These are phyloP conservation scores for Auriscalpium vulgare DNA, from an alignment of 768 basidiomycete species.

Conservation along the genomic window DNA sequence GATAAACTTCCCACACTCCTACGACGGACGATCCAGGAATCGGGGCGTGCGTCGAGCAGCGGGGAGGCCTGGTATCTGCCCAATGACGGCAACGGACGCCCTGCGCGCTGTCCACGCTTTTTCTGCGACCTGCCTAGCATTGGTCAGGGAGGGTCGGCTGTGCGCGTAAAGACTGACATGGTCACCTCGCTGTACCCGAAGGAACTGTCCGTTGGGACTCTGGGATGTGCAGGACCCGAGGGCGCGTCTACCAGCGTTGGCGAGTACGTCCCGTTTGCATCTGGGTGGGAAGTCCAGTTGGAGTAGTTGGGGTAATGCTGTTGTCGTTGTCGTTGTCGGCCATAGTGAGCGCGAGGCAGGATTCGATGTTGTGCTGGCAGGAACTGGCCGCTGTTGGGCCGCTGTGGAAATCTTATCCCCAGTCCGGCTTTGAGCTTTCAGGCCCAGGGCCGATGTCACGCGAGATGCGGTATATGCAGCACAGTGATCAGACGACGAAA, in stretches of 20 bases:
- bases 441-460: too few species aligned
- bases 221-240: conserved; percentile 27
- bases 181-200: conserved; percentile 77
- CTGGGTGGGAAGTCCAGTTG: too few species aligned
- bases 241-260: not conserved
- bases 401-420: too few species aligned
- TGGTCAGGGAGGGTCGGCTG: not conserved
- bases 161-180: conserved; percentile 42
- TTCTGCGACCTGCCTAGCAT: conserved; percentile 53
- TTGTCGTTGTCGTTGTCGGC: too few species aligned
- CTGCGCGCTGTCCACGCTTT: conserved; percentile 63
- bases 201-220: conserved; percentile 63
- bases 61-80: conserved; percentile 18
- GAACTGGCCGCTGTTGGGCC: too few species aligned
- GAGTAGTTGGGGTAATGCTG: too few species aligned
- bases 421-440: too few species aligned
- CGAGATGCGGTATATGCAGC: too few species aligned
- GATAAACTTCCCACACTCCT: not conserved
- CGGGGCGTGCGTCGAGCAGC: conserved; percentile 4
- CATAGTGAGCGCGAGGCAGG: too few species aligned
- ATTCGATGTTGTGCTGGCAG: too few species aligned
- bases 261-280: not conserved
- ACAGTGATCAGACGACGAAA: too few species aligned
- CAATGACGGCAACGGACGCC: conserved; percentile 41
- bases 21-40: not conserved